Percentiles rank a stretch among this genome's conserved stretches.
Evolutionary conservation across 1,284 basidiomycete species (phyloP).

Genomic region (Moesziomyces sp.): DNA sequence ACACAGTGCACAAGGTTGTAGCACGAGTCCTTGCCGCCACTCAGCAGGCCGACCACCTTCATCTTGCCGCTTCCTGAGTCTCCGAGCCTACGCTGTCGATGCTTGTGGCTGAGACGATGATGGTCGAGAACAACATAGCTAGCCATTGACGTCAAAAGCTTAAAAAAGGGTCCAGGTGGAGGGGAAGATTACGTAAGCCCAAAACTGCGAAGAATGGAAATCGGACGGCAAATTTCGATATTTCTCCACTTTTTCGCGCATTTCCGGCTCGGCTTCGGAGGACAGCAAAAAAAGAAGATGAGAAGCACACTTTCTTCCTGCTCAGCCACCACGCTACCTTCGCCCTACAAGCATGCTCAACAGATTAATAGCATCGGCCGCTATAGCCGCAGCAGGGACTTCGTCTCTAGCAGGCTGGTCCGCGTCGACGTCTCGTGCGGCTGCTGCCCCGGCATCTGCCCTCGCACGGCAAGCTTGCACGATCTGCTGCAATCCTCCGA

Average conservation of each 20-base stretch:
- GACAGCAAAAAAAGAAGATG: background rate
- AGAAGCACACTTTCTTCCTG: background rate
- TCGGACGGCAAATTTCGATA: too few relatives aligned
- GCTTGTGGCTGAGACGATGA: background rate
- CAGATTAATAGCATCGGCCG: background rate
- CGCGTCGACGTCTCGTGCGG: background rate
- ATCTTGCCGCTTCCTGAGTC: slow-evolving; percentile 69
- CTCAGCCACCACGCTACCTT: background rate
- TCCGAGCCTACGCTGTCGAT: background rate
- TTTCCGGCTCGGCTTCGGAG: background rate
- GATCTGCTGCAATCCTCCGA: background rate
- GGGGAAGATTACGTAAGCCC: background rate
- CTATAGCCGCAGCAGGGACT: background rate
- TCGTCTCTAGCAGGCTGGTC: background rate
- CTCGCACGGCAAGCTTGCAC: background rate
- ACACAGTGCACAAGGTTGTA: slow-evolving; percentile 92
- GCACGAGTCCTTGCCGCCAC: slow-evolving; percentile 97
- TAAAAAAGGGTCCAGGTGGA: background rate
- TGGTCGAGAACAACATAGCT: background rate
- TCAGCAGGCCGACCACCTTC: slow-evolving; percentile 95
- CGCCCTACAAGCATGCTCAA: background rate
- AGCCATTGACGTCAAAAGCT: background rate
- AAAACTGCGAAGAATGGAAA: too few relatives aligned
- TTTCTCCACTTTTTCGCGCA: background rate
- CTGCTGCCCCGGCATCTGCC: too few relatives aligned